Percentiles rank a stretch among this genome's conserved stretches.
phyloP scores from a whole-genome alignment of 352 stramenopile species.

The Phytophthora sojae region DNA sequence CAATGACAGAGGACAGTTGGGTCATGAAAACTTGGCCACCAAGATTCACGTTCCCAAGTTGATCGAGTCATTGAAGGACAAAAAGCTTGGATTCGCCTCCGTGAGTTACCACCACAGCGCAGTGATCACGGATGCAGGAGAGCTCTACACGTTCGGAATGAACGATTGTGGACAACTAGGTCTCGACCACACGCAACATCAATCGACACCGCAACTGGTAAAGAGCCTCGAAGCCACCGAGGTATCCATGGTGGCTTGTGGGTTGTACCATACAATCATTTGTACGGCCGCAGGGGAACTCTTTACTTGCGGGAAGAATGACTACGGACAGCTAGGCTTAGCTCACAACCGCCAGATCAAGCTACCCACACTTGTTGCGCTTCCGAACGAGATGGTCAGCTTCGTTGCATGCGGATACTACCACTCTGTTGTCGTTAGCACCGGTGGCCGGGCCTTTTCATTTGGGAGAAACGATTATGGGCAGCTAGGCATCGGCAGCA shows the following conservation, averaged over 20 bases:
- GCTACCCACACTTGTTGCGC: conserved; percentile 55
- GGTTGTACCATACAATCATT: conserved; percentile 87
- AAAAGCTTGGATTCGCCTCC: conserved; percentile 80
- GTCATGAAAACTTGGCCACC: conserved; percentile 84
- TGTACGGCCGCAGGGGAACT: conserved; percentile 74
- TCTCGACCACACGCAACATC: conserved; percentile 83
- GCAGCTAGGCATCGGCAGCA: conserved; percentile 86
- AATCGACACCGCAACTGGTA: conserved; percentile 76
- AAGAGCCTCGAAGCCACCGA: conserved; percentile 76
- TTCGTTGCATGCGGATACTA: conserved; percentile 91
- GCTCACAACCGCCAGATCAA: conserved; percentile 85
- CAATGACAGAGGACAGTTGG: conserved; percentile 88
- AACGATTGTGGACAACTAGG: conserved; percentile 90
- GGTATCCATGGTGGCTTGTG: conserved; percentile 82
- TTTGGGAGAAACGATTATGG: conserved; percentile 91
- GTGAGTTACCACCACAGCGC: conserved; percentile 90
- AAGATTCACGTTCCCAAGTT: conserved; percentile 89
- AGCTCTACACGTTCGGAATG: conserved; percentile 91
- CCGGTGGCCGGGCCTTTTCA: conserved; percentile 68
- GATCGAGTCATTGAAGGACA: conserved; percentile 86
- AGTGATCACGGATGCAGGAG: conserved; percentile 72
- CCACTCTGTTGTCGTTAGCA: conserved; percentile 79
- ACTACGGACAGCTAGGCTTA: conserved; percentile 87
- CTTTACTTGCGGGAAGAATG: conserved; percentile 88
- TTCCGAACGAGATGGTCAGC: conserved; percentile 77